Evolutionary conservation across 169 alveolate species (phyloP).

Genomic region (Plasmodium cynomolgi): DNA sequence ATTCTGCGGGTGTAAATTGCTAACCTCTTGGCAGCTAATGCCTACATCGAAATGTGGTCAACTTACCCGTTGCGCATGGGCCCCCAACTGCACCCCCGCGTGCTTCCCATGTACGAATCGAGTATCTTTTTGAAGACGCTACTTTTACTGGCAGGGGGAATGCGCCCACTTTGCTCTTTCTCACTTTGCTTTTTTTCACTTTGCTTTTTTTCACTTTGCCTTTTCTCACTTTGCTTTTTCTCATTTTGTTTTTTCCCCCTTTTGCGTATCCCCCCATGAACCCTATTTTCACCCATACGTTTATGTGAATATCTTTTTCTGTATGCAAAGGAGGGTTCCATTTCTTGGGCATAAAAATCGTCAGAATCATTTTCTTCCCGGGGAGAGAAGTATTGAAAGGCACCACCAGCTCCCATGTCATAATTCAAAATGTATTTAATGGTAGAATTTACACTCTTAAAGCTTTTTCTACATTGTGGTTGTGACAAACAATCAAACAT

Average conservation of each 20-base stretch:
- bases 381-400: background rate
- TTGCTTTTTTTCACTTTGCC: background rate
- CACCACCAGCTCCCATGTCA: background rate
- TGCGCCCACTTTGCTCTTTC: background rate
- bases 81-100: background rate
- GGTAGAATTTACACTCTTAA: background rate
- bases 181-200: background rate
- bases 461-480: background rate
- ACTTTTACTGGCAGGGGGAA: background rate
- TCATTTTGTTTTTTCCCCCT: background rate
- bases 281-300: background rate
- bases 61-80: background rate
- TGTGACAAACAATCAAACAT: constrained; percentile 10
- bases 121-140: constrained; percentile 16
- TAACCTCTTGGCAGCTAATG: background rate
- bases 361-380: background rate
- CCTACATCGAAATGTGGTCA: background rate
- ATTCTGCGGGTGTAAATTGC: background rate
- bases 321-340: background rate
- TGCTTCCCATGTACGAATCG: background rate
- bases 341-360: background rate
- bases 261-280: background rate
- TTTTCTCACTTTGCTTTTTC: background rate
- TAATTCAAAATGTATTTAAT: background rate
- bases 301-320: background rate